These are phyloP conservation scores for Pseudogymnoascus sp. DNA, from an alignment of 2,329 filamentous ascomycete genomes.

Conservation along the genomic window DNA sequence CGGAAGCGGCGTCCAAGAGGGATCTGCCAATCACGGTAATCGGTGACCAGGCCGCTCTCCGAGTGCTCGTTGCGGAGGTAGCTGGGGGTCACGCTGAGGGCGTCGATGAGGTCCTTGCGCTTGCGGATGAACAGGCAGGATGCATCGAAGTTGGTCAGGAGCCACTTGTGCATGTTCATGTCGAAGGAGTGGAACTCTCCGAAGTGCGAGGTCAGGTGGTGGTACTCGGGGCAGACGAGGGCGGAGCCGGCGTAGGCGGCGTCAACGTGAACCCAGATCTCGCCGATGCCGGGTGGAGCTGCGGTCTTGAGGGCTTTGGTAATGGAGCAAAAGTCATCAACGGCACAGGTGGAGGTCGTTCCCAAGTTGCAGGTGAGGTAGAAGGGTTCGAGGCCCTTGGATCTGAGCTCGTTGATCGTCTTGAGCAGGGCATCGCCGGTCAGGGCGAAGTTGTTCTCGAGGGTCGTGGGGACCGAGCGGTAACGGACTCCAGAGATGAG, in stretches of 20 bases:
- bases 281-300: conserved; percentile 33
- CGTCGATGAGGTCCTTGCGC: conserved; percentile 66
- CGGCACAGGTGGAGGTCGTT: conserved; percentile 78
- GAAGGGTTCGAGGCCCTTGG: conserved; percentile 70
- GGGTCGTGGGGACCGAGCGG: conserved; percentile 54
- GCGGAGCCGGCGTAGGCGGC: conserved; percentile 87
- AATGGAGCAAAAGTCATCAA: conserved; percentile 60
- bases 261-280: conserved; percentile 88
- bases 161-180: conserved; percentile 97
- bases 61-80: conserved; percentile 79
- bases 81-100: conserved; percentile 67
- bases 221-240: conserved; percentile 72
- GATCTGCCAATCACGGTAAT: conserved; percentile 97
- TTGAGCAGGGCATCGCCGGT: conserved; percentile 52
- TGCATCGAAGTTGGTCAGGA: conserved; percentile 85
- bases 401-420: conserved; percentile 56
- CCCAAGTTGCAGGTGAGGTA: conserved; percentile 79
- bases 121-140: conserved; percentile 73
- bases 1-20: conserved; percentile 84
- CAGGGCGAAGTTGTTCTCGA: conserved; percentile 59
- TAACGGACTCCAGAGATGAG: conserved; percentile 80
- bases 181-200: conserved; percentile 77
- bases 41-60: conserved; percentile 76
- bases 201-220: conserved; percentile 54
- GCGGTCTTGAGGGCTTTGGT: conserved; percentile 28